Evolutionary conservation across 345 rosid species (phyloP), one percentile per base, ranked within the genome.

Genomic region (Murraya koenigii): DNA sequence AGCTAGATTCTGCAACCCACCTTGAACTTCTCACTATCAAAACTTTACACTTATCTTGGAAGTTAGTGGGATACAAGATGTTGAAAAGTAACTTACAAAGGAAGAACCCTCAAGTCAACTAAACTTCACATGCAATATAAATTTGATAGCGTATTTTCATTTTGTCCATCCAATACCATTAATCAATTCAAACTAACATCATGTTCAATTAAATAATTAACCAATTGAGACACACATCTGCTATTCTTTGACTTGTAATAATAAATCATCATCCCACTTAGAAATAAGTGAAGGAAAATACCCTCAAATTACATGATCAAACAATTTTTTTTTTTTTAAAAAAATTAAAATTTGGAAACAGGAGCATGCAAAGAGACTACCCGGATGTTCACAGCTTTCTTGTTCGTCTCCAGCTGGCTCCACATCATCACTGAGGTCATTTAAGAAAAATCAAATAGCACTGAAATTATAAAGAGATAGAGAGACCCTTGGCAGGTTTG

Each of bases 321-420:
- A 66, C 49, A 30, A 30, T 30, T 41, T 11, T 41, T 41, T 41
- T 10, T 41, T 33, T 33, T 33, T 33, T 33, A 2, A 0, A 41
- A 41, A 41, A 41, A 41, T 9, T 0, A 3, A 11, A 41, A 8
- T 39, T 41, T 41, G 49, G 49, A 41, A 44, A 44, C 49, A 44
- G 49, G 10, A 74, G 69, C 77, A 75, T 44, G 77, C 44, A 61
- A 63, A 74, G 76, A 82, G 56, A 41, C 79, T 74, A 82, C 81
- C 81, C 74, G 84, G 76, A 78, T 74, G 67, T 61, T 59, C 84
- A 81, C 74, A 23, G 77, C 81, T 63, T 82, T 82, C 79, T 62
- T 77, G 81, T 78, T 82, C 64, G 79, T 22, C 62, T 82, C 81
- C 35, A 82, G 81, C 72, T 69, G 81, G 69, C 81, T 82, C 30